Evolutionary conservation across 345 rosid species (phyloP), one percentile per base, ranked within the genome.

Genomic region (Aegle marmelos): DNA sequence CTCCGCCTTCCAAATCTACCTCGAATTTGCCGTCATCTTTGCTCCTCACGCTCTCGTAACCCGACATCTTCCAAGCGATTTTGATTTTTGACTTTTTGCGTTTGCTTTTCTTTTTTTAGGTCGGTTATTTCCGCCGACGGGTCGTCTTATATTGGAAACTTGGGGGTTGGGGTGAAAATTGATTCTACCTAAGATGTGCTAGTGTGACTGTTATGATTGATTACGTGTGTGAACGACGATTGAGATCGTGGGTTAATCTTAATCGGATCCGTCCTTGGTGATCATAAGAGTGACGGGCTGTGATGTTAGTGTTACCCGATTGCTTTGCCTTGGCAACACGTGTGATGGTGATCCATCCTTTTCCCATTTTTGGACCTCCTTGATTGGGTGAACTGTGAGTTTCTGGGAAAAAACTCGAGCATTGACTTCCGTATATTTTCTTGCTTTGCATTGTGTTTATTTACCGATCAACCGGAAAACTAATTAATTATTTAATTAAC

Each of bases 1-100:
- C 84, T 82, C 97, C 93, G 59, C 85, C 82, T 79, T 89, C 94
- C n/a, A 88, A 75, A 64, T 89, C 96, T 13, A 83, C 74, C 67
- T 71, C 78, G 30, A 70, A 80, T 88, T 88, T 76, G 79, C 64
- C 65, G 5, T 77, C 80, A 37, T 70, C 83, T 75, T 25, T 76
- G 79, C 54, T 76, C 76, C 82, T 83, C 75, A 91, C 82, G 76
- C 88, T 78, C 82, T 90, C 73, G 89, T 85, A 92, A 31, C 88
- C 96, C 88, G 78, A 73, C 81, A 72, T 78, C 72, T 17, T 24
- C 11, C 24, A 7, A 13, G 1, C 33, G 24, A 11, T 39, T 70
- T 70, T 57, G 8, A 45, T 19, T 19, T 72, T 34, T 7, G 2
- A 16, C 31, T 62, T 54, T 22, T 28, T 11, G 57, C 0, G 21